Conservation (phyloP, 2,329 filamentous ascomycete genomes). For the Fusarium pilosicola region DNA sequence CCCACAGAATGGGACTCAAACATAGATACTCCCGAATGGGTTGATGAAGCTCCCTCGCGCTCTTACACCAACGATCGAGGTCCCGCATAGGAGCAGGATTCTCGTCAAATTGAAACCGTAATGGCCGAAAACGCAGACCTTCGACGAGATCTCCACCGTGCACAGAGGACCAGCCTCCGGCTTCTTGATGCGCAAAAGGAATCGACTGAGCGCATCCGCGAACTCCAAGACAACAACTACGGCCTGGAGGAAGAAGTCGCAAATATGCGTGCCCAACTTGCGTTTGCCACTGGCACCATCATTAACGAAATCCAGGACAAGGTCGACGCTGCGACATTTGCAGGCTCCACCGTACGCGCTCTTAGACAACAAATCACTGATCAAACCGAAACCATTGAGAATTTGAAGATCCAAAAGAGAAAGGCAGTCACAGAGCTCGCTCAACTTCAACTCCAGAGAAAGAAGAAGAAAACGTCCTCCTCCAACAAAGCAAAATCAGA, state of each 20-base stretch:
- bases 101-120: rapidly evolving
- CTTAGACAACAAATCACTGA: rapidly evolving
- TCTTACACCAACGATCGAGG: neutral
- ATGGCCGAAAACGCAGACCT: neutral
- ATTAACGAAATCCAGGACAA: neutral
- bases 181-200: neutral
- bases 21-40: neutral
- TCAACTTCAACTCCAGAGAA: neutral
- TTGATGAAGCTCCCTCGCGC: neutral
- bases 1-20: neutral
- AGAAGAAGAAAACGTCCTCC: neutral
- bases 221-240: neutral
- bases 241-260: neutral
- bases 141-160: neutral
- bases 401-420: neutral
- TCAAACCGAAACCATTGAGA: rapidly evolving
- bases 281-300: rapidly evolving
- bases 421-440: neutral
- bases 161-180: neutral
- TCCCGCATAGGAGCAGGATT: neutral
- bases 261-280: neutral
- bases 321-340: rapidly evolving
- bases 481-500: neutral
- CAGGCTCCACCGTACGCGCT: rapidly evolving
- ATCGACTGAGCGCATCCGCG: neutral